Evolutionary conservation across 208 protist genomes (phyloP).

Genomic region (Leishmania braziliensis): DNA sequence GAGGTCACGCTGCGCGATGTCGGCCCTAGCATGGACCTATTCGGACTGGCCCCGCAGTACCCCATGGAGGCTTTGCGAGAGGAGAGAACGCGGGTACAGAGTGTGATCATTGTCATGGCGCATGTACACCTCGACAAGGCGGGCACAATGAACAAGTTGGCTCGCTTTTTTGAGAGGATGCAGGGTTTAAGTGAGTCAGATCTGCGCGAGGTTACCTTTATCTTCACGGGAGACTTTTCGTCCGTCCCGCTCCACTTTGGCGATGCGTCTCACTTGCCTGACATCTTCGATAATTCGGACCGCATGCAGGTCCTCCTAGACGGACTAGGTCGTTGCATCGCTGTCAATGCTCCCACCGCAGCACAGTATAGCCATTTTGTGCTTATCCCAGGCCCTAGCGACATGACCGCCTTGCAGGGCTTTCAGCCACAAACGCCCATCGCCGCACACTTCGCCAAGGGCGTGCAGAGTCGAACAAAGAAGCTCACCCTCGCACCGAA

Average conservation of each 20-base stretch:
- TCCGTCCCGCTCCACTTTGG: constrained; percentile 69
- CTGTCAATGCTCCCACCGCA: constrained; percentile 62
- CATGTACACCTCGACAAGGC: constrained; percentile 83
- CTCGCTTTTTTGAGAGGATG: constrained; percentile 81
- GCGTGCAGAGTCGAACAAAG: constrained; percentile 60
- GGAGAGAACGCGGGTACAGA: constrained; percentile 74
- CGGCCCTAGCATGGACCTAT: constrained; percentile 63
- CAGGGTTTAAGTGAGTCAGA: constrained; percentile 79
- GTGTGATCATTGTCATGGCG: constrained; percentile 79
- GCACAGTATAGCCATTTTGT: constrained; percentile 83
- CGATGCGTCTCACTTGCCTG: constrained; percentile 80
- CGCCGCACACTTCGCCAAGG: constrained; percentile 50
- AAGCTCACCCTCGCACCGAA: constrained; percentile 76
- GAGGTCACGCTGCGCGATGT: constrained; percentile 61
- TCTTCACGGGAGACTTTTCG: constrained; percentile 82
- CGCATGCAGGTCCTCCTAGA: constrained; percentile 58
- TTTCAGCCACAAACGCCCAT: constrained; percentile 79
- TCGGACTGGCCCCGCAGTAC: constrained; percentile 68
- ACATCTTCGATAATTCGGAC: constrained; percentile 66
- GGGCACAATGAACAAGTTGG: constrained; percentile 52
- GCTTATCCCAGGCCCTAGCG: constrained; percentile 76
- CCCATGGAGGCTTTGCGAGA: constrained; percentile 38
- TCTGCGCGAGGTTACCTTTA: constrained; percentile 78
- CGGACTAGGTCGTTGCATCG: constrained; percentile 55
- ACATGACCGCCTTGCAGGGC: constrained; percentile 70